Percentiles rank a stretch among this genome's conserved stretches.
phyloP scores from a whole-genome alignment of 371 early-diverging fungal species.

The Smittium culicis region DNA sequence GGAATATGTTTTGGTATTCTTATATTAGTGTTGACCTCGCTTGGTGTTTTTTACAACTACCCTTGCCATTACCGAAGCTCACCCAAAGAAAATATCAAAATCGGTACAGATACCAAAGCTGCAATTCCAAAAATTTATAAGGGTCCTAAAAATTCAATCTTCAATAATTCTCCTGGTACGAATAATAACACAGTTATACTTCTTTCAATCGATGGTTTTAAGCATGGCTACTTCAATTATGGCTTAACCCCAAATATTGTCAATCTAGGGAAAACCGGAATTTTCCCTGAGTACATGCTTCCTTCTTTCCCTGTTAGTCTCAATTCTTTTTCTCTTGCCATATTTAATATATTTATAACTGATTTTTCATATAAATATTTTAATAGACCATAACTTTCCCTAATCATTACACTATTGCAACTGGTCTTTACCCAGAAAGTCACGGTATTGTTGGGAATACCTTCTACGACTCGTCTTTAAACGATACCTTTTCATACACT shows the following conservation, averaged over 20 bases:
- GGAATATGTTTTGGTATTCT: no score
- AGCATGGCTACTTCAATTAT: not conserved
- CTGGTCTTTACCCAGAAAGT: constrained; percentile 78
- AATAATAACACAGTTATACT: not conserved
- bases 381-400: constrained; percentile 53
- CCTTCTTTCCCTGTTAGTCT: not conserved
- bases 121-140: no score
- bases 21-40: no score
- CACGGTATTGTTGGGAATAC: constrained; percentile 88
- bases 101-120: no score
- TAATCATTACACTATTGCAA: constrained; percentile 84
- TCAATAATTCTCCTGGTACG: no score
- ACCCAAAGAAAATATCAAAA: no score
- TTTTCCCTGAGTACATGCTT: not conserved
- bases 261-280: not conserved
- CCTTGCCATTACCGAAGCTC: no score
- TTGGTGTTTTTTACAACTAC: no score
- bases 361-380: not conserved
- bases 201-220: not conserved
- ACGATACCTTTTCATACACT: constrained; percentile 64
- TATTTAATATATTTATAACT: constrained; percentile 15
- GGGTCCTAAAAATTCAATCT: no score
- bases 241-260: not conserved
- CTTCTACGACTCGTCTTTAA: constrained; percentile 61
- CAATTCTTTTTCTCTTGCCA: constrained; percentile 12